Evolutionary conservation across 176 grass and related monocot species (phyloP).

Genomic region (Musa itinerans): DNA sequence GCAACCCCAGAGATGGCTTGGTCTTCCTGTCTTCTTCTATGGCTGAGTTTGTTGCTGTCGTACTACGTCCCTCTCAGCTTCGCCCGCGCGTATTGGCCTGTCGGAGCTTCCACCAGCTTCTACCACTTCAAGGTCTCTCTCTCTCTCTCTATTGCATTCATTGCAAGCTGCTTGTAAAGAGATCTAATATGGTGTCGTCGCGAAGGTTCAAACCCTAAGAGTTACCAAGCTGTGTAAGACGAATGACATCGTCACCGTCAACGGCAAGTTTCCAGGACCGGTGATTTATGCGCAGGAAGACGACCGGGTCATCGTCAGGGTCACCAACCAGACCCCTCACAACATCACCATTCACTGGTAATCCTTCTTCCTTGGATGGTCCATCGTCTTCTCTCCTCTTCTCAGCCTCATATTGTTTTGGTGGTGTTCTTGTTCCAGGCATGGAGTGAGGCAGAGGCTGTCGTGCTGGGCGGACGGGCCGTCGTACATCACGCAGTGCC

Average conservation of each 20-base stretch:
- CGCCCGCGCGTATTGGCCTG: conserved; percentile 15
- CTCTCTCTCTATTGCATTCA: conserved; percentile 12
- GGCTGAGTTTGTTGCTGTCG: conserved; percentile 20
- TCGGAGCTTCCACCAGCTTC: conserved; percentile 24
- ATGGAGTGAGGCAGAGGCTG: conserved; percentile 49
- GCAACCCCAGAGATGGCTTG: background rate
- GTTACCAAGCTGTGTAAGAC: conserved; percentile 23
- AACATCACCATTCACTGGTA: conserved; percentile 32
- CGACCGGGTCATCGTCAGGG: conserved; percentile 23
- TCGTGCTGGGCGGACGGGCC: conserved; percentile 70
- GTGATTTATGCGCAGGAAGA: conserved; percentile 14
- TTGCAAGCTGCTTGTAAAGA: background rate
- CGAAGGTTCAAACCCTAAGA: conserved; percentile 21
- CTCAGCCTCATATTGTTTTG: background rate
- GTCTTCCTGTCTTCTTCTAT: conserved; percentile 2
- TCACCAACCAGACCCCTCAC: conserved; percentile 23
- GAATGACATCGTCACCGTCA: conserved; percentile 23
- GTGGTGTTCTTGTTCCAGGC: conserved; percentile 27
- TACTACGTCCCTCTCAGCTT: conserved; percentile 8
- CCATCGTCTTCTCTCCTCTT: background rate
- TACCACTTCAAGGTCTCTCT: conserved; percentile 29
- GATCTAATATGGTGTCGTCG: background rate
- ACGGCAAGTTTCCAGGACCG: conserved; percentile 19
- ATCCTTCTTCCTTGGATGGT: background rate
- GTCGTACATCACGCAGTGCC: conserved; percentile 71